Conservation (phyloP, 108 stramenopile genomes). For the Cylindrotheca closterium region DNA sequence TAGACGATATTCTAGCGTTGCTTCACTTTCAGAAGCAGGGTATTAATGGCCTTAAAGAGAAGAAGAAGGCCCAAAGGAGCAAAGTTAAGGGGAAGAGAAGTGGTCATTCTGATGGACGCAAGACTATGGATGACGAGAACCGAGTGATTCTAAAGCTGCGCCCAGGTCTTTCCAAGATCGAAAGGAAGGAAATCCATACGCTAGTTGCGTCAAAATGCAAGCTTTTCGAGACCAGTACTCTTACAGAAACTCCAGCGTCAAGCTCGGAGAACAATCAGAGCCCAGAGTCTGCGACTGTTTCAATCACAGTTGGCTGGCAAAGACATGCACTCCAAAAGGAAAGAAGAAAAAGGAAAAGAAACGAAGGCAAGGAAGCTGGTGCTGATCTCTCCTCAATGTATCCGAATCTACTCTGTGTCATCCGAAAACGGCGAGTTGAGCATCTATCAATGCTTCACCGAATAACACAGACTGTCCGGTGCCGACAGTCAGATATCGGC, state of each 20-base stretch:
- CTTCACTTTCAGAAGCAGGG: slow-evolving; percentile 26
- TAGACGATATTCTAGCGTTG: slow-evolving; percentile 15
- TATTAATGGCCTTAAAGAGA: slow-evolving; percentile 4
- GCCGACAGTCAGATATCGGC: slow-evolving; percentile 71
- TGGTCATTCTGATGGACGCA: neutral
- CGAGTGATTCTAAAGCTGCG: slow-evolving; percentile 36
- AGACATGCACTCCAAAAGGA: slow-evolving; percentile 15
- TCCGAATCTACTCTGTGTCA: slow-evolving; percentile 49
- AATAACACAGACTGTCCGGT: slow-evolving; percentile 45
- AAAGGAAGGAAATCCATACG: slow-evolving; percentile 54
- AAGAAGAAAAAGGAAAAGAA: slow-evolving; percentile 35
- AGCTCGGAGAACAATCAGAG: neutral
- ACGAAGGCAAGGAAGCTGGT: slow-evolving; percentile 11
- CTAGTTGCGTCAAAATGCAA: slow-evolving; percentile 38
- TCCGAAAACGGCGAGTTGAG: slow-evolving; percentile 72
- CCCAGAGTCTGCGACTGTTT: slow-evolving; percentile 10
- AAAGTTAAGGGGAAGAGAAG: neutral
- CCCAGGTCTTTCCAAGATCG: slow-evolving; percentile 48
- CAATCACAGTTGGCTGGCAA: slow-evolving; percentile 34
- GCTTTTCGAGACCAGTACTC: slow-evolving; percentile 60
- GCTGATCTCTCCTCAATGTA: neutral
- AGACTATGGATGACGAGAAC: neutral
- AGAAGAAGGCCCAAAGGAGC: neutral
- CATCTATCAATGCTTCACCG: slow-evolving; percentile 61
- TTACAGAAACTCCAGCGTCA: neutral